Conservation (phyloP, 1,284 basidiomycete species). For the Ceratobasidium sp. region DNA sequence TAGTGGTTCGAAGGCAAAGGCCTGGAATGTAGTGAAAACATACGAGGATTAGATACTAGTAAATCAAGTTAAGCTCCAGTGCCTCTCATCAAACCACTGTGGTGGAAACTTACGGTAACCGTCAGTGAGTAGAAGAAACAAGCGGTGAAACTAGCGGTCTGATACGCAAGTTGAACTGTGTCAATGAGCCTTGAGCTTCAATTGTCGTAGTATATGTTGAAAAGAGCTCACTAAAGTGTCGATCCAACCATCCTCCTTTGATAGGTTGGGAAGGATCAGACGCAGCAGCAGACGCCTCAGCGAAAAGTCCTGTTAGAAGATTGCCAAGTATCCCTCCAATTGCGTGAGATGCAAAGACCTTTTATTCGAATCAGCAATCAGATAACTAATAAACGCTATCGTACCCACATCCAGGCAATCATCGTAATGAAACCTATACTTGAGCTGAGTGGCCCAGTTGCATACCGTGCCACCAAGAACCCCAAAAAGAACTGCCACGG, state of each 20-base stretch:
- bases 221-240: slow-evolving; percentile 60
- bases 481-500: slow-evolving; percentile 85
- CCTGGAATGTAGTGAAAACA: slow-evolving; percentile 92
- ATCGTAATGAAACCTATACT: slow-evolving; percentile 77
- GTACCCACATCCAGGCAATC: slow-evolving; percentile 77
- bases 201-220: slow-evolving; percentile 25
- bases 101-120: slow-evolving; percentile 66
- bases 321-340: slow-evolving; percentile 93
- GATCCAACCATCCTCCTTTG: slow-evolving; percentile 49
- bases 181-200: neutral
- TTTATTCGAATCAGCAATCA: too few species aligned
- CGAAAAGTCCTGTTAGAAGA: slow-evolving; percentile 82
- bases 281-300: slow-evolving; percentile 82
- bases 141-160: slow-evolving; percentile 82
- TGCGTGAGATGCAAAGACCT: slow-evolving; percentile 81
- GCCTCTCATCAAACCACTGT: neutral
- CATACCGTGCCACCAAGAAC: slow-evolving; percentile 82
- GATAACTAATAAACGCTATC: too few species aligned
- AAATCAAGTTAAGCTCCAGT: neutral
- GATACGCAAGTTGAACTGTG: slow-evolving; percentile 78
- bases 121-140: slow-evolving; percentile 84
- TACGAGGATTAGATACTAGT: slow-evolving; percentile 86
- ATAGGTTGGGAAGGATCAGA: slow-evolving; percentile 64
- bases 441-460: slow-evolving; percentile 95
- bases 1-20: slow-evolving; percentile 76